These are phyloP conservation scores for Brassica napus DNA, from an alignment of 345 rosid genomes.

Conservation along the genomic window Da-Ae NC_063446.1:69084001-69084500, in stretches of 20 bases:
- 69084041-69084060: too few species aligned
- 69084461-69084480: constrained; percentile 16
- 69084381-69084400: background rate
- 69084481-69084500: constrained; percentile 25
- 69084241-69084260: constrained; percentile 20
- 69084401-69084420: constrained; percentile 9
- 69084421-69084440: background rate
- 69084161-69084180: background rate
- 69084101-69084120: constrained; percentile 25
- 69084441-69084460: background rate
- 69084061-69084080: constrained; percentile 33
- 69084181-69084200: background rate
- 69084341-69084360: constrained; percentile 31
- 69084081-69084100: constrained; percentile 14
- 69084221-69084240: constrained; percentile 24
- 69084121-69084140: constrained; percentile 29
- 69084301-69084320: constrained; percentile 28
- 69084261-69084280: constrained; percentile 17
- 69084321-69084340: constrained; percentile 30
- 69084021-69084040: too few species aligned
- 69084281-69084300: constrained; percentile 30
- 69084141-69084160: constrained; percentile 32
- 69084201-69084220: background rate
- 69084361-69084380: constrained; percentile 26
- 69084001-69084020: too few species aligned